These are phyloP conservation scores for Globisporangium polare DNA, from an alignment of 352 stramenopile species.

Conservation along the genomic window DNA sequence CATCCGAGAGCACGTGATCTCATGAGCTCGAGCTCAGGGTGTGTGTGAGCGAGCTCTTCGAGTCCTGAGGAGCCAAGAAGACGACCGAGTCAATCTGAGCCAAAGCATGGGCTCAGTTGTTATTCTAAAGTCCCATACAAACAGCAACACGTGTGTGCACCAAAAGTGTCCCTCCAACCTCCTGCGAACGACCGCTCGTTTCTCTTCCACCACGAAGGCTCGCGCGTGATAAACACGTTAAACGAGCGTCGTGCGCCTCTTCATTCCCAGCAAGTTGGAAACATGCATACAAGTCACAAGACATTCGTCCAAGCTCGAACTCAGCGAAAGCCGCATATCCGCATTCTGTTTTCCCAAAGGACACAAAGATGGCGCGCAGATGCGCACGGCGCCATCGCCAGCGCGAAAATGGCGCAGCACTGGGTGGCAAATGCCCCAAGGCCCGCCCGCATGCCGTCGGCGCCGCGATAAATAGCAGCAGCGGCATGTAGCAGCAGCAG, in stretches of 20 bases:
- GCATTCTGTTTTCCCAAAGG: neutral
- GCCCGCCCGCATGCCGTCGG: neutral
- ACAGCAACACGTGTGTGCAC: neutral
- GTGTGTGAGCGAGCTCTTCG: no score
- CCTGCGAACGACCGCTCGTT: neutral
- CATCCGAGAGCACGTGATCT: no score
- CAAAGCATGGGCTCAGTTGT: neutral
- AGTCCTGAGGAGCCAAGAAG: no score
- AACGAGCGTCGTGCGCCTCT: neutral
- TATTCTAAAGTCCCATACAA: neutral
- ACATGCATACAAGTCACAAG: neutral
- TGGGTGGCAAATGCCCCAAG: no score
- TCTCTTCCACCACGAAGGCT: neutral
- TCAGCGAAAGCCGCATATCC: neutral
- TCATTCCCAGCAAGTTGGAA: neutral
- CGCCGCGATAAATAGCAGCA: neutral
- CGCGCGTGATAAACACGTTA: conserved; percentile 1
- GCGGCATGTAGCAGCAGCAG: no score
- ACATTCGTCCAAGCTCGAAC: neutral
- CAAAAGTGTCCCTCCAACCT: neutral
- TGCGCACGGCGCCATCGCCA: neutral
- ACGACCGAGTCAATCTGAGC: no score
- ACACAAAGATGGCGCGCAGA: neutral
- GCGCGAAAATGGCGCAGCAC: neutral
- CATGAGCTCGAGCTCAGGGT: no score